Evolutionary conservation across 129 eudicot genomes (phyloP), one percentile per base, ranked within the genome.

Genomic region (Daucus carota): DNA sequence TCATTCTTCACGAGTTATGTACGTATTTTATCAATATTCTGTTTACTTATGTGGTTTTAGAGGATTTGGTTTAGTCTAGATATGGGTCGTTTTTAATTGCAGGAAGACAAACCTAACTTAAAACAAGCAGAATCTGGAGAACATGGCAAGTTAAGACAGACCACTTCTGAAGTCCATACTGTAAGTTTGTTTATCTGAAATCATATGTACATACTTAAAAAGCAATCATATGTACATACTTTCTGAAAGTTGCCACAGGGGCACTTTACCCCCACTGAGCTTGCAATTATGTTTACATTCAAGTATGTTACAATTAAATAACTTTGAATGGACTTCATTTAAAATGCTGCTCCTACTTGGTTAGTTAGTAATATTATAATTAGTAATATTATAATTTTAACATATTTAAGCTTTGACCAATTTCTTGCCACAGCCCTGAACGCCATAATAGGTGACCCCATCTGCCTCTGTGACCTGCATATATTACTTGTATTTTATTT

Each of bases 171-270:
- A 46, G 63, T 31, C 70, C 85, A 65, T 47, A 32, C 74, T 7
- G 92, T 87, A 83, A 83, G 96, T 85, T 69, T 52, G 41, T 73
- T 74, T 36, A 66, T 75, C 67, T 59, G 36, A 26, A 44, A 40
- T 41, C 10, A 62, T 29, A 62, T 13, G 34, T 8, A 62, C 38
- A 29, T 0, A 11, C 38, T 29, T 31, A 62, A 38, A n/a, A 62
- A 60, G 68, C 36, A 28, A 18, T 29, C n/a, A n/a, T n/a, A n/a
- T n/a, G n/a, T n/a, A n/a, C n/a, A n/a, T n/a, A n/a, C n/a, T n/a
- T n/a, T n/a, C n/a, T n/a, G n/a, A n/a, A n/a, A n/a, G n/a, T n/a
- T n/a, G n/a, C 29, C 63, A 54, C 3, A 26, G 15, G 31, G 62
- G 31, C 31, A 54, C 14, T n/a, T 54, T 5, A 54, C 15, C 63